These are phyloP conservation scores for Tephrocybe sp. DNA, from an alignment of 768 basidiomycete species.

Conservation along the genomic window DNA sequence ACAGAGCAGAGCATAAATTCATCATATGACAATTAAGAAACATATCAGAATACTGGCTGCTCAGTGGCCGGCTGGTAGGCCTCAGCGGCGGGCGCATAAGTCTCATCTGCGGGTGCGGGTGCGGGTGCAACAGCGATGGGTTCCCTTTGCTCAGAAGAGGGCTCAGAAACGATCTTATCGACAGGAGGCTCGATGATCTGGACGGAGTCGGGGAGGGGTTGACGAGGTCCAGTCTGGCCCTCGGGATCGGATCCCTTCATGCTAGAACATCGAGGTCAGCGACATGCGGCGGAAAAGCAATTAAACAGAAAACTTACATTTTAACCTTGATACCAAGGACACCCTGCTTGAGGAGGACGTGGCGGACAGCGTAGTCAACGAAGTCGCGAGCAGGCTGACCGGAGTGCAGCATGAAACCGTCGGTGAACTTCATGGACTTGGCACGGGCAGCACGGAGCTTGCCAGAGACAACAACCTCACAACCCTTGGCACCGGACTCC, in stretches of 20 bases:
- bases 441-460: slow-evolving; percentile 99
- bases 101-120: slow-evolving; percentile 55
- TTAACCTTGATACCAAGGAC: slow-evolving; percentile 99
- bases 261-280: slow-evolving; percentile 38
- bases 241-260: slow-evolving; percentile 98
- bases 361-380: slow-evolving; percentile 96
- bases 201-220: slow-evolving; percentile 95
- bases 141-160: slow-evolving; percentile 87
- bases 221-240: slow-evolving; percentile 84
- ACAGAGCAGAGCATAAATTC: slow-evolving; percentile 5
- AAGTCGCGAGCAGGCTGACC: slow-evolving; percentile 97
- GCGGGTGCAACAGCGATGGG: slow-evolving; percentile 52
- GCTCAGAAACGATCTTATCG: slow-evolving; percentile 88
- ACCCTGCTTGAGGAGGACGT: slow-evolving; percentile 97
- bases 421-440: slow-evolving; percentile 99
- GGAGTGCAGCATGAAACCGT: slow-evolving; percentile 99
- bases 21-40: slow-evolving; percentile 10
- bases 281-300: slow-evolving; percentile 5
- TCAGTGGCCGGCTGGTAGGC: slow-evolving; percentile 39
- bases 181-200: slow-evolving; percentile 85
- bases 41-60: slow-evolving; percentile 60
- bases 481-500: slow-evolving; percentile 99
- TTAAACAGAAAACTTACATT: slow-evolving; percentile 67
- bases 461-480: slow-evolving; percentile 98
- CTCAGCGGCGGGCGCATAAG: slow-evolving; percentile 44